phyloP scores from a whole-genome alignment of 441 rosid genomes.

The Adansonia gregorii region DNA sequence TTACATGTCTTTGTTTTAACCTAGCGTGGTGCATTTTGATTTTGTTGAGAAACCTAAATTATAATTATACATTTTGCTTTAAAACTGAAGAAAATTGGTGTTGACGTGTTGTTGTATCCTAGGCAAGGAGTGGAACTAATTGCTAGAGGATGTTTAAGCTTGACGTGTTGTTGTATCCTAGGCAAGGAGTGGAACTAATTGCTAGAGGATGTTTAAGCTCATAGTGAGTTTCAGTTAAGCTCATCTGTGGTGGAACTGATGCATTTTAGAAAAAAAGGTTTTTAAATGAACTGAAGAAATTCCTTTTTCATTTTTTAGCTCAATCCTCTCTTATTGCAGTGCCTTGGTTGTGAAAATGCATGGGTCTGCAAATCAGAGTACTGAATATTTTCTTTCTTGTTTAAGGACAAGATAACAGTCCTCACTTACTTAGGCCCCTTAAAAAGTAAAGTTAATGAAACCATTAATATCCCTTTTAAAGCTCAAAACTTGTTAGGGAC shows the following conservation, averaged over 20 bases:
- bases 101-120: not conserved
- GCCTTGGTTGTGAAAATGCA: not conserved
- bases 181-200: not conserved
- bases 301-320: not conserved
- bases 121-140: not conserved
- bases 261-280: not conserved
- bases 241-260: not conserved
- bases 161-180: not conserved
- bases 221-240: not conserved
- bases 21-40: not conserved
- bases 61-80: not conserved
- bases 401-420: not conserved
- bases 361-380: not conserved
- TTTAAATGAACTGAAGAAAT: not conserved
- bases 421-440: not conserved
- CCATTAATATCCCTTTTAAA: slow-evolving; percentile 7
- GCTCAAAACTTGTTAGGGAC: not conserved
- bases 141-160: not conserved
- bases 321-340: not conserved
- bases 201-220: not conserved
- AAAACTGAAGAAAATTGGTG: too few species aligned
- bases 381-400: not conserved
- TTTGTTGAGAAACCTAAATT: slow-evolving; percentile 3
- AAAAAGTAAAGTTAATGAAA: not conserved
- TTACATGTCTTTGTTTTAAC: not conserved